Conservation (phyloP, 352 stramenopile genomes). For the Blastocystis sp. region DNA sequence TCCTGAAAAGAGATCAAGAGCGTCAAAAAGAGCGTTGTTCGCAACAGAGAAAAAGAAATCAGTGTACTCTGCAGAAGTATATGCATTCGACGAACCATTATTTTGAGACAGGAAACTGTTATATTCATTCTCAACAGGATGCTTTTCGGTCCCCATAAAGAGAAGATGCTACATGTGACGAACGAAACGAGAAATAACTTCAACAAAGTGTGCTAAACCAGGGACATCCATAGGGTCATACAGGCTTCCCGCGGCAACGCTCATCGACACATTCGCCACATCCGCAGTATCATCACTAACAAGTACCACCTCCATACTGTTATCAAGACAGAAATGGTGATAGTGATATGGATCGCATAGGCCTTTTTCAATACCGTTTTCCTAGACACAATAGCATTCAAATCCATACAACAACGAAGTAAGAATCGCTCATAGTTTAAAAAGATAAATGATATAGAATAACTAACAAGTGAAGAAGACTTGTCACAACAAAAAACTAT, state of each 20-base stretch:
- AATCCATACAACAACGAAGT: neutral
- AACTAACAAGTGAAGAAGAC: no score
- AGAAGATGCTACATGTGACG: conserved; percentile 65
- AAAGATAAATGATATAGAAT: no score
- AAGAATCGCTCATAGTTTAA: neutral
- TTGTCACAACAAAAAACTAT: no score
- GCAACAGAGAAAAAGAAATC: conserved; percentile 64
- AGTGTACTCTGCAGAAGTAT: conserved; percentile 63
- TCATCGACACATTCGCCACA: conserved; percentile 65
- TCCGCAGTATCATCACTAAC: conserved; percentile 65
- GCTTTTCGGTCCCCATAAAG: conserved; percentile 67
- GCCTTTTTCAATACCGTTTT: conserved; percentile 64
- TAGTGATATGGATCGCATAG: conserved; percentile 63
- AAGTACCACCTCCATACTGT: conserved; percentile 65
- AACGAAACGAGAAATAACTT: neutral
- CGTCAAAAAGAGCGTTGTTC: conserved; percentile 64
- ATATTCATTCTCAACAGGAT: conserved; percentile 67
- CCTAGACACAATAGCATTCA: neutral
- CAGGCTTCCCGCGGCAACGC: conserved; percentile 66
- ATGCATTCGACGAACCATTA: conserved; percentile 67
- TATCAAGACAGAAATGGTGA: conserved; percentile 64
- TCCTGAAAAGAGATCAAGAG: conserved; percentile 66
- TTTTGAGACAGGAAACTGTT: conserved; percentile 65
- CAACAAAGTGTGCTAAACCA: conserved; percentile 68
- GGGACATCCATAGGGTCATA: conserved; percentile 65